phyloP scores from a whole-genome alignment of 306 rosid genomes.

The Aeschynomene evenia region DNA sequence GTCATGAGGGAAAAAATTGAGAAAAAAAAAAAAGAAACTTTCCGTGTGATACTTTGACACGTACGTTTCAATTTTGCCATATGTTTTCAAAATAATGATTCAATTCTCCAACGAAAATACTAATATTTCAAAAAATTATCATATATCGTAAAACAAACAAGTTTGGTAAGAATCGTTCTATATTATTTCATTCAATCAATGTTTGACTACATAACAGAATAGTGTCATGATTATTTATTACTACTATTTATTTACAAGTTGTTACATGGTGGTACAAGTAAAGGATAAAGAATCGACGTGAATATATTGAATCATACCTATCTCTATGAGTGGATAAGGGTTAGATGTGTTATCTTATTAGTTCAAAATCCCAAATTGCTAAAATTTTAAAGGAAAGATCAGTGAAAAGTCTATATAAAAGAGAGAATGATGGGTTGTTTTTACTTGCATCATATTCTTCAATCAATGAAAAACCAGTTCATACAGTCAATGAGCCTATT shows the following conservation, averaged over 20 bases:
- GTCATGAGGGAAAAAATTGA: background rate
- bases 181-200: background rate
- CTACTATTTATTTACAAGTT: background rate
- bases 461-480: too few relatives aligned
- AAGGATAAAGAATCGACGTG: background rate
- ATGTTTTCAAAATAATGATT: too few relatives aligned
- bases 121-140: too few relatives aligned
- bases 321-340: constrained; percentile 22
- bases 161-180: background rate
- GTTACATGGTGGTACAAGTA: background rate
- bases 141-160: background rate
- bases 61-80: background rate
- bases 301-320: constrained; percentile 20
- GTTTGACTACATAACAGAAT: background rate
- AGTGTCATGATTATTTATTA: background rate
- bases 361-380: too few relatives aligned
- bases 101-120: too few relatives aligned
- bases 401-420: too few relatives aligned
- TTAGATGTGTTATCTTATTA: too few relatives aligned
- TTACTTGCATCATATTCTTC: too few relatives aligned
- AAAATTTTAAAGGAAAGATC: too few relatives aligned
- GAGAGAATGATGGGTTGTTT: too few relatives aligned
- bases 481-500: too few relatives aligned
- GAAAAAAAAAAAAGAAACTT: background rate
- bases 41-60: background rate